phyloP scores from a whole-genome alignment of 495 filamentous ascomycete species.

The Pyrenula massariospora region DNA sequence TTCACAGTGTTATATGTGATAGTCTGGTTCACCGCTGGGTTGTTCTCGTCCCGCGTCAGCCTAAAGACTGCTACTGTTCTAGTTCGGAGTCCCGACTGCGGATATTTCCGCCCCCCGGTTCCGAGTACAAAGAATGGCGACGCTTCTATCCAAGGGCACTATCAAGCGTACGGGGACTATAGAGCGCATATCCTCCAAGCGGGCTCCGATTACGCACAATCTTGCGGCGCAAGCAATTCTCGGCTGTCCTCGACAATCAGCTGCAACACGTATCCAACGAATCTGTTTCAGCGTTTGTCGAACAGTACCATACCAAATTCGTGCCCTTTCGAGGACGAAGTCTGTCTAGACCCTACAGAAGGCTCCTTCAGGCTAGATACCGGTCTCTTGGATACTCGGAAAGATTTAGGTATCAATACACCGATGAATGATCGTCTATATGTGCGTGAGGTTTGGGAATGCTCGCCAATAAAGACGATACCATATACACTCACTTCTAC shows the following conservation, averaged over 20 bases:
- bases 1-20: constrained; percentile 16
- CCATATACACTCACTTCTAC: not conserved
- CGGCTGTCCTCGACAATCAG: not conserved
- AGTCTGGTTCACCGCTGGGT: constrained; percentile 11
- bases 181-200: constrained; percentile 5
- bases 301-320: constrained; percentile 5
- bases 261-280: constrained; percentile 11
- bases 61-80: constrained; percentile 16
- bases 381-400: constrained; percentile 15
- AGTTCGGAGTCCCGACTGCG: constrained; percentile 12
- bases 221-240: constrained; percentile 13
- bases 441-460: not conserved
- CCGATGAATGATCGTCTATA: constrained; percentile 3
- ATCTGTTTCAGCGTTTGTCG: constrained; percentile 9
- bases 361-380: not conserved
- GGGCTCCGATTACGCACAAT: constrained; percentile 14
- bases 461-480: not conserved
- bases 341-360: constrained; percentile 5
- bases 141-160: not conserved
- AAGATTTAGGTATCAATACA: constrained; percentile 18
- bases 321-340: constrained; percentile 16
- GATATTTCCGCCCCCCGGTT: constrained; percentile 1
- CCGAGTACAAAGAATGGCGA: constrained; percentile 1
- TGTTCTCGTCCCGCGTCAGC: constrained; percentile 20
- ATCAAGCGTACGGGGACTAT: not conserved